Percentiles rank a stretch among this genome's conserved stretches.
Conservation (phyloP, 768 basidiomycete genomes). For the Chlorophyllum brunneum region DNA sequence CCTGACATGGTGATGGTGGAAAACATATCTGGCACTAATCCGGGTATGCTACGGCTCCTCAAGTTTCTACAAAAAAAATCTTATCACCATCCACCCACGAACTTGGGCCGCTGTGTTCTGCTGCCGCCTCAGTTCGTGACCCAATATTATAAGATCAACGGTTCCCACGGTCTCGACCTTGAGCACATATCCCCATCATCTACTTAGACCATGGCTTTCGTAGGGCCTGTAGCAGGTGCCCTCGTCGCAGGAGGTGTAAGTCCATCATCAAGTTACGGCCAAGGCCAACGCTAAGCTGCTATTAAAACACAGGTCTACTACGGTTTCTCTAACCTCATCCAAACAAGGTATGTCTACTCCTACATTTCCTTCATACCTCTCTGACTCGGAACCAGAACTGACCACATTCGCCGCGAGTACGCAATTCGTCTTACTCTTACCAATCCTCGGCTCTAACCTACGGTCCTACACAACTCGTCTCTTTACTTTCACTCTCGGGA, state of each 20-base stretch:
- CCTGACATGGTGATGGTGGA: too few relatives aligned
- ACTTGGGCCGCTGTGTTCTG: too few relatives aligned
- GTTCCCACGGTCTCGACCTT: not conserved
- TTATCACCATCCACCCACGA: too few relatives aligned
- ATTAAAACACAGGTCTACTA: conserved; percentile 52
- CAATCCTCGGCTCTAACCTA: not conserved
- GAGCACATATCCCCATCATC: too few relatives aligned
- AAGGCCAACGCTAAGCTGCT: not conserved
- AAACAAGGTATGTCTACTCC: conserved; percentile 37
- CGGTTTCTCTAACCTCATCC: conserved; percentile 64
- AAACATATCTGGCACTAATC: too few relatives aligned
- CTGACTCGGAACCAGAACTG: conserved; percentile 37
- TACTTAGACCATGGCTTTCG: conserved; percentile 44
- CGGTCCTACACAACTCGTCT: not conserved
- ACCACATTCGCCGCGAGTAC: conserved; percentile 53
- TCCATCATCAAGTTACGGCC: conserved; percentile 6
- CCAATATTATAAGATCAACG: too few relatives aligned
- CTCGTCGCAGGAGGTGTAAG: conserved; percentile 64
- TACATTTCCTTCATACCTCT: not conserved
- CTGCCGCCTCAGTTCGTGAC: too few relatives aligned
- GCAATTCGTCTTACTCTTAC: conserved; percentile 16
- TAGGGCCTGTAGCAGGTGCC: conserved; percentile 68
- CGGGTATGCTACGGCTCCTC: too few relatives aligned
- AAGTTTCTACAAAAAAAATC: too few relatives aligned
- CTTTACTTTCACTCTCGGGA: not conserved